Evolutionary conservation across 1,284 basidiomycete species (phyloP).

Genomic region (Microbotryomycetes sp.): DNA sequence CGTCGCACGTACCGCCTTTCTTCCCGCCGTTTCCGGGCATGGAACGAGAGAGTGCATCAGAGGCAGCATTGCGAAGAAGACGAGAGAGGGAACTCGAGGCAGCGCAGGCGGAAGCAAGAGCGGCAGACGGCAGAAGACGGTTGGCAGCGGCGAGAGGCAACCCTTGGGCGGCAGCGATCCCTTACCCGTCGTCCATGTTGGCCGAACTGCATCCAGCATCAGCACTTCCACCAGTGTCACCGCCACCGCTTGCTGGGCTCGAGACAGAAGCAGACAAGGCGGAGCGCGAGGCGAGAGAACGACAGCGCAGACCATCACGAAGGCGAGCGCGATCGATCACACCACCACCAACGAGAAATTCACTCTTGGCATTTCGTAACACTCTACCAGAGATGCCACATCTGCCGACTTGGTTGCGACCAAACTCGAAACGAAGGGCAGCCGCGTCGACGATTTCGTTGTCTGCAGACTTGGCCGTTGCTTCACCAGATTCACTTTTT

Average conservation of each 20-base stretch:
- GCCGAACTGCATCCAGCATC: constrained; percentile 9
- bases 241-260: constrained; percentile 5
- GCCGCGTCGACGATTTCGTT: constrained; percentile 25
- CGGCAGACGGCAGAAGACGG: neutral
- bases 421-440: constrained; percentile 16
- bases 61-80: neutral
- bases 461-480: constrained; percentile 17
- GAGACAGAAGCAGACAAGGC: neutral
- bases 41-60: constrained; percentile 20
- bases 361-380: constrained; percentile 1
- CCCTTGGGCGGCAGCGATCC: constrained; percentile 27
- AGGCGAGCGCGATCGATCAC: constrained; percentile 13
- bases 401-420: constrained; percentile 8
- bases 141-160: constrained; percentile 9
- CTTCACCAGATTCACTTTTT: constrained; percentile 32
- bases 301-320: neutral
- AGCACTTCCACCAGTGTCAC: constrained; percentile 16
- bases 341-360: constrained; percentile 16
- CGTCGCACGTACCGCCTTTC: constrained; percentile 25
- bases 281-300: neutral
- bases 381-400: constrained; percentile 7
- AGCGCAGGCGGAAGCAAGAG: constrained; percentile 1
- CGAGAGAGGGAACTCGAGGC: constrained; percentile 5
- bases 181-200: constrained; percentile 20
- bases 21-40: constrained; percentile 34